Conservation (phyloP, 352 stramenopile species). For the Globisporangium recalcitrans region DNA sequence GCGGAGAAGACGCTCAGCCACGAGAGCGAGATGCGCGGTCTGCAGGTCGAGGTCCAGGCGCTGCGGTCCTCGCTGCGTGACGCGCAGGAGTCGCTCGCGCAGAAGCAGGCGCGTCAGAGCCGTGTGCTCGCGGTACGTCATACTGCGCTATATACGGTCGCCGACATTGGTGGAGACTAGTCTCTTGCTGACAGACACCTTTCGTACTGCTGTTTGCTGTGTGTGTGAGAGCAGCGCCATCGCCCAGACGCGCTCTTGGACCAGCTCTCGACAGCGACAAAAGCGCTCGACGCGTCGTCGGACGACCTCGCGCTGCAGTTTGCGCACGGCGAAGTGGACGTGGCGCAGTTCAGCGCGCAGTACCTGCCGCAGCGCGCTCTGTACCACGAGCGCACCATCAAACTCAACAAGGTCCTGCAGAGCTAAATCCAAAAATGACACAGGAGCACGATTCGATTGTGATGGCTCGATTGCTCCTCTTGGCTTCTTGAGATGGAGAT, state of each 20-base stretch:
- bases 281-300: conserved; percentile 54
- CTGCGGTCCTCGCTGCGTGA: conserved; percentile 42
- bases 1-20: conserved; percentile 62
- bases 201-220: neutral
- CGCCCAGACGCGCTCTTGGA: conserved; percentile 68
- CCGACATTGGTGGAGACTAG: neutral
- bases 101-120: conserved; percentile 69
- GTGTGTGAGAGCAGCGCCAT: conserved; percentile 35
- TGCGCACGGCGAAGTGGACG: conserved; percentile 65
- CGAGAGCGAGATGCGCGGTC: conserved; percentile 40
- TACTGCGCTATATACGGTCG: neutral
- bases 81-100: conserved; percentile 49
- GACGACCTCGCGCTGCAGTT: conserved; percentile 75
- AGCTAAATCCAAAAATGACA: neutral
- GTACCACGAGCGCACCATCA: conserved; percentile 75
- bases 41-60: conserved; percentile 47
- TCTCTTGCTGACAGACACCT: neutral
- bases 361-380: conserved; percentile 64
- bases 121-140: conserved; percentile 54
- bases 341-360: conserved; percentile 53
- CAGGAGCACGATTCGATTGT: neutral
- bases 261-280: conserved; percentile 54
- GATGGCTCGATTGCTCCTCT: neutral
- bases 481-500: neutral
- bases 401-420: conserved; percentile 61